Evolutionary conservation across 2,329 filamentous ascomycete genomes (phyloP), one percentile per base, ranked within the genome.

Genomic region (Graphiopsis chlorocephala): DNA sequence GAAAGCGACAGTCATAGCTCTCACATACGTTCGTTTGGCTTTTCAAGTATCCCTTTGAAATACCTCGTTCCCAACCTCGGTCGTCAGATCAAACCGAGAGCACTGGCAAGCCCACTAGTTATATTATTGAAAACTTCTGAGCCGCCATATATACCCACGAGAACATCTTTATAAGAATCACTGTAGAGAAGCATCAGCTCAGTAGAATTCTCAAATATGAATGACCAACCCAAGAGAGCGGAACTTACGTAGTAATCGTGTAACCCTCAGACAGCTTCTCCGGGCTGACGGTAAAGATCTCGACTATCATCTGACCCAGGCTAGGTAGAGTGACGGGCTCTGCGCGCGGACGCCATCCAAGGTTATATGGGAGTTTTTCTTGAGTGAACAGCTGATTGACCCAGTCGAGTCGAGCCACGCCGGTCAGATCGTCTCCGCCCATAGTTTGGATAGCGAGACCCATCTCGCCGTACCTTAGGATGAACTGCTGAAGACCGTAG

Each of bases 401-500:
- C 67, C 72, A 78, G 33, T 77, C 71, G 25, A 78, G 42, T 1
- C 71, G 70, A 2, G 76, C 74, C 28, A 74, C 70, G 14, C 76
- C 77, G 11, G 68, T 72, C 10, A 68, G 61, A 28, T 72, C 73
- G 64, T 75, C 70, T 35, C 52, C 52, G 35, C 75, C 73, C 72
- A 79, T 76, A 2, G 73, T 69, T 33, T 73, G 72, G 31, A 78
- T 66, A 59, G 76, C 79, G n/a, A 79, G 64, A 0, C 75, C 74
- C 2, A 75, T 77, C 69, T 79, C 77, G 55, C 75, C 75, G 64
- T 77, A 77, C 72, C 73, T 55, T 74, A 78, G 2, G 70, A 74
- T 68, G 77, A 77, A 25, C 52, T 77, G 70, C 26, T 69, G 68
- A 4, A 71, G 68, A 20, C 72, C 71, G 50, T 74, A 77, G 1